Base-by-base conservation (phyloP, 495 filamentous ascomycete species). In the Neurospora sp. region DNA sequence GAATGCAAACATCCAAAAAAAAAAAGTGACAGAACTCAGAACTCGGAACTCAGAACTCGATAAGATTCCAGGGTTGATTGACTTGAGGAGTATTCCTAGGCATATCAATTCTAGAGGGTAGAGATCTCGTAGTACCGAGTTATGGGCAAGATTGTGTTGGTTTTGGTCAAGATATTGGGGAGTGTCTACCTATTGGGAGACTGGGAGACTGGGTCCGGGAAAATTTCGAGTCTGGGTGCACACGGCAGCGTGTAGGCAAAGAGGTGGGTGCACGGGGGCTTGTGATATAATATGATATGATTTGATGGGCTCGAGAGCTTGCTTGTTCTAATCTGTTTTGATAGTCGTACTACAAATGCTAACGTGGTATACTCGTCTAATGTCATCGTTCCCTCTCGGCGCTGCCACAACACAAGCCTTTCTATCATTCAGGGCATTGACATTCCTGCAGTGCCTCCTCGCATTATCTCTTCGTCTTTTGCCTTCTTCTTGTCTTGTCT, bases 381-480 rank as follows among this genome's bases (percentile, higher is more conserved):
- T 40, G 12, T 40, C 40, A 40, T 40, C 40, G 14, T 40, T 44
- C 16, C 41, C 2, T 42, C 41, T 42, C 41, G 41, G 41, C 41
- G 6, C 41, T n/a, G 41, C 16, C 41, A 44, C 16, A n/a, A n/a
- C 16, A 44, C 18, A 44, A 6, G 42, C 18, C 42, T 9, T 44
- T 44, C 18, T 3, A 44, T 44, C 18, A 44, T 44, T 44, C 42
- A 44, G 16, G 7, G 16, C 16, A 3, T 44, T 44, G 75, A 69
- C 9, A 74, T 70, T 10, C 75, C 73, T 35, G 70, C 71, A 27
- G 70, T 70, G 39, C 53, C 72, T 22, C 18, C 69, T 35, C 37
- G 7, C 65, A 72, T 38, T 40, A 37, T 69, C n/a, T 14, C 69
- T 53, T 39, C 72, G 27, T 37, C 22, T 37, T 37, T 38, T 20